Evolutionary conservation across 495 filamentous ascomycete species (phyloP).

Genomic region (Neurospora sp.): DNA sequence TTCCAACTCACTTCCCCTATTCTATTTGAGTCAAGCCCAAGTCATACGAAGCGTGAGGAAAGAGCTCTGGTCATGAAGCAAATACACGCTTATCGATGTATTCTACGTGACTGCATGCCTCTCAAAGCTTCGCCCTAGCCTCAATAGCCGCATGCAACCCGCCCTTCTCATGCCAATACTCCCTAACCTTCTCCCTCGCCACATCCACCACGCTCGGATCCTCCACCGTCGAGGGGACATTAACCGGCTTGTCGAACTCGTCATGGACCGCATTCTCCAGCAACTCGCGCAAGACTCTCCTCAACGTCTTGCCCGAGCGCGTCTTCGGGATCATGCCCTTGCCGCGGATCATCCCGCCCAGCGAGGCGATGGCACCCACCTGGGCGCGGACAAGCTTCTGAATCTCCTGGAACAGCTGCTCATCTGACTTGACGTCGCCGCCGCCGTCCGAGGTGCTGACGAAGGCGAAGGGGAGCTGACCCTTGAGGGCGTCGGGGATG

Average conservation of each 20-base stretch:
- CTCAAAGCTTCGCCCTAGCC: conserved; percentile 48
- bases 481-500: conserved; percentile 77
- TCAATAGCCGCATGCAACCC: conserved; percentile 41
- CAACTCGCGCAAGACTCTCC: conserved; percentile 70
- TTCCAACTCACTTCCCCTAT: not conserved
- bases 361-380: conserved; percentile 75
- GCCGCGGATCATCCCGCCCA: conserved; percentile 77
- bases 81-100: not conserved
- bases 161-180: conserved; percentile 39
- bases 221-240: conserved; percentile 46
- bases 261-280: conserved; percentile 55
- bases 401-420: conserved; percentile 41
- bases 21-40: not conserved
- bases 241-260: conserved; percentile 39
- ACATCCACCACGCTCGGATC: conserved; percentile 40
- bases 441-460: conserved; percentile 38
- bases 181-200: conserved; percentile 35
- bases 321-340: conserved; percentile 91
- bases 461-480: conserved; percentile 86
- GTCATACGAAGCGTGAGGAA: not conserved
- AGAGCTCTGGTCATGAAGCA: not conserved
- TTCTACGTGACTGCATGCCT: too few species aligned
- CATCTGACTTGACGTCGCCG: conserved; percentile 30
- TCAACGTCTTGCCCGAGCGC: conserved; percentile 74
- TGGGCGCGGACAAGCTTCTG: conserved; percentile 63